Conservation (phyloP, 2,329 filamentous ascomycete species). For the Microdochium trichocladiopsis region DNA sequence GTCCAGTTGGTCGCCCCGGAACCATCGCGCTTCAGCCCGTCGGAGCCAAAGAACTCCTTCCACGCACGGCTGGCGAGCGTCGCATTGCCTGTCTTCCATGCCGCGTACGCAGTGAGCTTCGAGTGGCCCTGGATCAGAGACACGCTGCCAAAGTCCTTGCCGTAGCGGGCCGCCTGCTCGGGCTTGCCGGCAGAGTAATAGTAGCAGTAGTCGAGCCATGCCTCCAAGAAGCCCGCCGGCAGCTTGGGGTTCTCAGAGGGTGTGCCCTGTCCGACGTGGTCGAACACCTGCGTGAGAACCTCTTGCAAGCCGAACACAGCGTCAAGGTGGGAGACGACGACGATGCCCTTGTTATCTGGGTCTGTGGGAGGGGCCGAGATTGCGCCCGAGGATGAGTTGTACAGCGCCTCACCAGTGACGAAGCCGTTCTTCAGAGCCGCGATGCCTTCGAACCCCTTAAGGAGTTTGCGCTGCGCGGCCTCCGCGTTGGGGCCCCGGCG, state of each 20-base stretch:
- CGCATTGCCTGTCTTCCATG: conserved; percentile 31
- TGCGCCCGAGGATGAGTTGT: conserved; percentile 39
- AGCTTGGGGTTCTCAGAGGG: conserved; percentile 6
- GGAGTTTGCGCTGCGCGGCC: conserved; percentile 42
- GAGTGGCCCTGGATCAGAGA: conserved; percentile 50
- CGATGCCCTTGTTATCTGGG: conserved; percentile 39
- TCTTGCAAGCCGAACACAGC: conserved; percentile 53
- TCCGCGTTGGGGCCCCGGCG: conserved; percentile 45
- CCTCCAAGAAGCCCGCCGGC: conserved; percentile 41
- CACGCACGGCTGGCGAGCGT: conserved; percentile 44
- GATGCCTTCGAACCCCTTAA: conserved; percentile 40
- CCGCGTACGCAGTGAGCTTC: conserved; percentile 48
- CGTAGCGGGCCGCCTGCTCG: conserved; percentile 47
- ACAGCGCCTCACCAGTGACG: conserved; percentile 46
- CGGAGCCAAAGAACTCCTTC: conserved; percentile 42
- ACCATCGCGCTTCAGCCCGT: conserved; percentile 32
- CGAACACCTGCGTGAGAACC: conserved; percentile 46
- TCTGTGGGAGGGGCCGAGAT: conserved; percentile 46
- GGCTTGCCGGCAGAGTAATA: conserved; percentile 42
- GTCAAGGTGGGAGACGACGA: conserved; percentile 47
- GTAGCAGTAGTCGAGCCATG: conserved; percentile 54
- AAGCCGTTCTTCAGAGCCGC: conserved; percentile 50
- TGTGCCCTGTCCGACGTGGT: conserved; percentile 34
- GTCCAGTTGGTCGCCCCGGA: conserved; percentile 22
- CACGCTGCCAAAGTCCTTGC: conserved; percentile 35